Base-by-base conservation (phyloP, 805 yeast genomes). In the Nakazawaea peltata region DNA sequence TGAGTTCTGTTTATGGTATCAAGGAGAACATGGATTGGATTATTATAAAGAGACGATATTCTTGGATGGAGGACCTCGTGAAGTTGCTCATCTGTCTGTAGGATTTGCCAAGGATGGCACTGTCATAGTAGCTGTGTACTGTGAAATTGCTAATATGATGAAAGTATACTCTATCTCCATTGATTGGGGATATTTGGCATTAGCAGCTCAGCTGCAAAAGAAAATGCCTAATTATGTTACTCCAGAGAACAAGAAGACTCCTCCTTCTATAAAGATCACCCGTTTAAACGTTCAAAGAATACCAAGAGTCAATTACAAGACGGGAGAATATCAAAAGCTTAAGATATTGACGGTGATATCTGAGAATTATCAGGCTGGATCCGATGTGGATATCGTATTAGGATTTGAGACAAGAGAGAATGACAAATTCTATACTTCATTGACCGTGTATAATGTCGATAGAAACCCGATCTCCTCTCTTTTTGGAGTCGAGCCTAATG, bases 21-120 rank as follows among this genome's bases (percentile, higher is more conserved):
- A 79, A 50, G 74, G 77, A 14, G 77, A 71, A 41, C 77, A 71
- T 44, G 69, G 73, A 31, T 65, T 75, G 15, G 83, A 77, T 40
- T 79, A 74, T 47, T 62, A 62, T 41, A 67, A 65, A 41, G 42
- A 59, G 2, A 39, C 59, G 4, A 31, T 49, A 2, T 34, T 28
- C 8, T 44, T 71, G 17, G 67, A 62, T 8, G 51, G 29, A 10
- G 44, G 34, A 13, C 7, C 4, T 14, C 19, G 26, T 8, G n/a
- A 10, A 12, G 14, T 13, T 12, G 41, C 51, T 4, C 49, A 55
- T 27, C 63, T 78, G 0, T 57, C 74, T 10, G 64, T 79, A 41
- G 83, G 80, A 1, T 75, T 71, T 44, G 48, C 61, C 6, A 56
- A 66, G 34, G 71, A 69, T 32, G 75, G 72, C 6, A 52, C 49